Evolutionary conservation across 768 basidiomycete species (phyloP), one percentile per base, ranked within the genome.

Genomic region (Lepiota venenata): DNA sequence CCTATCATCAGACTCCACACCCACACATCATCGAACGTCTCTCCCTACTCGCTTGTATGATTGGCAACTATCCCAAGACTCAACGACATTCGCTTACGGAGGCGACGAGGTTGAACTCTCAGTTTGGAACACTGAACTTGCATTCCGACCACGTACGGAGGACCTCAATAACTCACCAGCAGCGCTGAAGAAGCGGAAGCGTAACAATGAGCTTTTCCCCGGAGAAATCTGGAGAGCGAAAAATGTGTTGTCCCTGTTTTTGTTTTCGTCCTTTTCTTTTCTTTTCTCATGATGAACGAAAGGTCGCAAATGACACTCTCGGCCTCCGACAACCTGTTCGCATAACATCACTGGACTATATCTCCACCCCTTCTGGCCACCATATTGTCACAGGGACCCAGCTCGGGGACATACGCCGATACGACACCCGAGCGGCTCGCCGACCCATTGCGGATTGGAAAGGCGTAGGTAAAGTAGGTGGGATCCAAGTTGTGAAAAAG

Each of bases 101-200:
- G 92, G 92, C 2, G 84, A 93, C 58, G 92, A 94, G 68, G 89
- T 94, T 15, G 88, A 92, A 53, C 66, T 89, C 2, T 93, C 91
- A 1, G 63, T 93, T 2, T 94, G 92, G 92, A 74, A 88, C 62
- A 77, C 80, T 6, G 86, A 91, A 61, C 59, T 61, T 60, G 75
- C 68, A 64, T 89, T 69, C 74, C 80, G 65, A 56, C 64, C 44
- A 27, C 67, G 47, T 56, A 55, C 66, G 2, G 46, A 60, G 4
- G 15, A 60, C 50, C 8, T 15, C 2, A 50, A 56, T 21, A 41
- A 50, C 11, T 56, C 63, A 42, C 49, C 58, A 18, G 32, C 63
- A 1, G 35, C 61, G 10, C 48, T 65, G 9, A 83, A 80, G 62
- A 85, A 88, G 62, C 71, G 87, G 60, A 86, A 85, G 66, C 71